phyloP scores from a whole-genome alignment of 345 rosid genomes.

The Heritiera littoralis region DNA sequence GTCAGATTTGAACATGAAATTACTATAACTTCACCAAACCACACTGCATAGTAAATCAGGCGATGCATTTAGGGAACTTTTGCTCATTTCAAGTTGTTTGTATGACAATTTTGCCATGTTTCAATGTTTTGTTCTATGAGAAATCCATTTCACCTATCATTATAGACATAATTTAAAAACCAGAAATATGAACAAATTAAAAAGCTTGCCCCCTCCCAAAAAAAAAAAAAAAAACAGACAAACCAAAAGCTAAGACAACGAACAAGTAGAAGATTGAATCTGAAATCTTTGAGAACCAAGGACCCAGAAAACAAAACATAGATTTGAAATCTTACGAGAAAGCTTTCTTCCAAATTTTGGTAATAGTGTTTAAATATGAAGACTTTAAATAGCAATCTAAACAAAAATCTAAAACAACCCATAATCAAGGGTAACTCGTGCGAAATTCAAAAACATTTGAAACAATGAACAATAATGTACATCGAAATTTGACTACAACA shows the following conservation, averaged over 20 bases:
- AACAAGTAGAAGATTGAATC: neutral
- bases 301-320: neutral
- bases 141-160: conserved; percentile 5
- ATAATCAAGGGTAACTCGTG: conserved; percentile 20
- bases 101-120: neutral
- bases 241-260: neutral
- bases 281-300: neutral
- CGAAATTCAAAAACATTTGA: neutral
- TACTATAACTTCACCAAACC: neutral
- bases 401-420: neutral
- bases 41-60: neutral
- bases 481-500: neutral
- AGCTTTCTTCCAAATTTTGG: neutral
- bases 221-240: neutral
- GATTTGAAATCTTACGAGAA: conserved; percentile 21
- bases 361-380: neutral
- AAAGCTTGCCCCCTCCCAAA: neutral
- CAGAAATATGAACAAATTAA: neutral
- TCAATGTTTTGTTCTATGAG: neutral
- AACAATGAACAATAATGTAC: conserved; percentile 12
- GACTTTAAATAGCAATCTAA: conserved; percentile 12
- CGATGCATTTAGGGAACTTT: neutral
- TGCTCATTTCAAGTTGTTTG: neutral
- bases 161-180: neutral
- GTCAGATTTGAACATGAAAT: conserved; percentile 6